Evolutionary conservation across 768 basidiomycete genomes (phyloP).

Genomic region (Amylocystis lapponica): DNA sequence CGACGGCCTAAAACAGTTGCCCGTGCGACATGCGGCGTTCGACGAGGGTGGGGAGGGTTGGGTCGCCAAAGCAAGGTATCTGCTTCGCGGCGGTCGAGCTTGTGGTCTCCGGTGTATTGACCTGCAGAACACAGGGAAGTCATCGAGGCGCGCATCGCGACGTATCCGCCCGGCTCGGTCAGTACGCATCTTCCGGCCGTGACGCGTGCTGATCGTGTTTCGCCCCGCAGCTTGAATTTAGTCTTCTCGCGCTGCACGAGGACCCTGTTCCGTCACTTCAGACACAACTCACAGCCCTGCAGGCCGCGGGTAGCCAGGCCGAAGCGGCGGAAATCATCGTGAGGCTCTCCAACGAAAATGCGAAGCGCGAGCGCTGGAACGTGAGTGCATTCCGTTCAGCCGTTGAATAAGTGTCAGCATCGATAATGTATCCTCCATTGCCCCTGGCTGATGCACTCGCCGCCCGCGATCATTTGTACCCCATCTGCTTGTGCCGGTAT

Average conservation of each 20-base stretch:
- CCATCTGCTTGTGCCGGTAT: no score
- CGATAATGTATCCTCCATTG: no score
- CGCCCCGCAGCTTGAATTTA: conserved; percentile 73
- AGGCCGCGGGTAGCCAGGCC: conserved; percentile 26
- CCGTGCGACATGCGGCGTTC: conserved; percentile 77
- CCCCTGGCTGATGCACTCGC: no score
- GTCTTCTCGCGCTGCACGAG: conserved; percentile 79
- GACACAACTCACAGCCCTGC: conserved; percentile 46
- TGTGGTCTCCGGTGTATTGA: no score
- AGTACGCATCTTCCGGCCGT: conserved; percentile 24
- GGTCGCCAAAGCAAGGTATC: conserved; percentile 73
- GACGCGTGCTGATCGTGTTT: not conserved
- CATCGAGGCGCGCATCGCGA: conserved; percentile 83
- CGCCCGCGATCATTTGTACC: no score
- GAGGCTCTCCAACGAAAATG: conserved; percentile 59
- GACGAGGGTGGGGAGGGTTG: conserved; percentile 72
- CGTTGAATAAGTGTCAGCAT: conserved; percentile 5
- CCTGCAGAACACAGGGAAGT: conserved; percentile 53
- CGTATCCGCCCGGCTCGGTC: conserved; percentile 86
- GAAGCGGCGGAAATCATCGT: conserved; percentile 46
- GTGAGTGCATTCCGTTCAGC: no score
- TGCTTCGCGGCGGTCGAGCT: no score
- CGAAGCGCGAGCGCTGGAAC: conserved; percentile 77
- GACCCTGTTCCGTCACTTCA: conserved; percentile 72
- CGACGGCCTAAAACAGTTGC: conserved; percentile 78